Evolutionary conservation across 192 early-diverging fungal species (phyloP).

Genomic region (Backusella westeae): DNA sequence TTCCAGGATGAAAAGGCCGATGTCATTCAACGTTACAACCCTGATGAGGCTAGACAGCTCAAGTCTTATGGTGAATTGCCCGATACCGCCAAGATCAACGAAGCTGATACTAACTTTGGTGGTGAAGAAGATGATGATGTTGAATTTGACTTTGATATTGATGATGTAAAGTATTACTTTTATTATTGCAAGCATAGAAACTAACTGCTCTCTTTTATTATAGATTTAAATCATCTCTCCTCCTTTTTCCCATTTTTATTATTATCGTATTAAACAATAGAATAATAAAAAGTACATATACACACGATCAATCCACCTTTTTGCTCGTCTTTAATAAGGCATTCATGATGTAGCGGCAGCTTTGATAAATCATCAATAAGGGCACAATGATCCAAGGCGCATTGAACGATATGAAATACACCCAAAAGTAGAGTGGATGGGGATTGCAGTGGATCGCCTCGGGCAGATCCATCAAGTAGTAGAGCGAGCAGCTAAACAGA

Average conservation of each 20-base stretch:
- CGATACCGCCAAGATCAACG: conserved; percentile 80
- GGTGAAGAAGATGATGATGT: conserved; percentile 64
- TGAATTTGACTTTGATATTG: conserved; percentile 92
- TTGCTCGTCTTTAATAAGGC: neutral
- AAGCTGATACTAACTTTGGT: conserved; percentile 64
- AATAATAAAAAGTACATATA: neutral
- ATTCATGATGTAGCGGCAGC: neutral
- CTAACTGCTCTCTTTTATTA: neutral
- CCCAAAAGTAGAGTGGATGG: conserved; percentile 81
- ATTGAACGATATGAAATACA: conserved; percentile 89
- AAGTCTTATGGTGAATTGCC: conserved; percentile 95
- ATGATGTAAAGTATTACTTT: conserved; percentile 55
- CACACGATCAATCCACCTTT: neutral
- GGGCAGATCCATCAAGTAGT: conserved; percentile 70
- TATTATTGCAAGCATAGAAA: neutral
- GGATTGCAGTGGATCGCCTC: conserved; percentile 69
- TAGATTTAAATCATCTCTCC: conserved; percentile 13
- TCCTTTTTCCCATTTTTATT: neutral
- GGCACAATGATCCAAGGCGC: conserved; percentile 72
- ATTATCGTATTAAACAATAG: neutral
- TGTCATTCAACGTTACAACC: conserved; percentile 93
- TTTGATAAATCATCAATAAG: neutral
- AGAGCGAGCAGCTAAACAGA: conserved; percentile 81
- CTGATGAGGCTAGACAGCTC: conserved; percentile 92
- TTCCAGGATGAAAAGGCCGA: conserved; percentile 91